phyloP scores from a whole-genome alignment of 176 grass and related monocot genomes.

The Lolium multiflorum region DNA sequence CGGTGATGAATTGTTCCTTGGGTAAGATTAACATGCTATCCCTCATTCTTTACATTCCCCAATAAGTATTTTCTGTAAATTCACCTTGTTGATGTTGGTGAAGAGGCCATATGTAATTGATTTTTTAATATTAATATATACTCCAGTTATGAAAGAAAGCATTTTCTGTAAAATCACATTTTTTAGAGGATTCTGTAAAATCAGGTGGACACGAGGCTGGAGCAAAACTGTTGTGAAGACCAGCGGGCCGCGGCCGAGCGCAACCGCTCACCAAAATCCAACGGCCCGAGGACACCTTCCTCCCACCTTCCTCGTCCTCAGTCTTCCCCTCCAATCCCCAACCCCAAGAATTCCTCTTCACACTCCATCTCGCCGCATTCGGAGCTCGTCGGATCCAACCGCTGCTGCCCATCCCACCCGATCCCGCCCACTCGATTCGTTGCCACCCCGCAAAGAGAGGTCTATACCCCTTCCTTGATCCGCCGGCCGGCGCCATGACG shows the following conservation, averaged over 20 bases:
- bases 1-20: no score
- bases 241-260: neutral
- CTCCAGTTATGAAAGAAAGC: no score
- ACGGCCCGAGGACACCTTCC: neutral
- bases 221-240: neutral
- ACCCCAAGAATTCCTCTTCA: conserved; percentile 2
- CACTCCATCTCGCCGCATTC: conserved; percentile 25
- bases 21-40: no score
- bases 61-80: neutral
- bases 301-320: conserved; percentile 7
- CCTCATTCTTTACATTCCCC: neutral
- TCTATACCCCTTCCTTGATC: neutral
- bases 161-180: no score
- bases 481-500: conserved; percentile 47
- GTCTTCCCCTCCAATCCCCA: neutral
- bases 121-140: no score
- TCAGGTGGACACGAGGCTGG: neutral
- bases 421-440: conserved; percentile 12
- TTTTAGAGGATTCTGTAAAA: no score
- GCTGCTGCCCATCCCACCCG: neutral
- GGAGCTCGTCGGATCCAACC: conserved; percentile 25
- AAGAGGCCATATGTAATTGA: no score
- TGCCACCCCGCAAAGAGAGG: neutral
- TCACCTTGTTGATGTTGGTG: no score
- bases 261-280: neutral